Percentiles rank a stretch among this genome's conserved stretches.
These are phyloP conservation scores for Calendula officinalis DNA, from an alignment of 129 eudicot genomes.

Conservation along the genomic window DNA sequence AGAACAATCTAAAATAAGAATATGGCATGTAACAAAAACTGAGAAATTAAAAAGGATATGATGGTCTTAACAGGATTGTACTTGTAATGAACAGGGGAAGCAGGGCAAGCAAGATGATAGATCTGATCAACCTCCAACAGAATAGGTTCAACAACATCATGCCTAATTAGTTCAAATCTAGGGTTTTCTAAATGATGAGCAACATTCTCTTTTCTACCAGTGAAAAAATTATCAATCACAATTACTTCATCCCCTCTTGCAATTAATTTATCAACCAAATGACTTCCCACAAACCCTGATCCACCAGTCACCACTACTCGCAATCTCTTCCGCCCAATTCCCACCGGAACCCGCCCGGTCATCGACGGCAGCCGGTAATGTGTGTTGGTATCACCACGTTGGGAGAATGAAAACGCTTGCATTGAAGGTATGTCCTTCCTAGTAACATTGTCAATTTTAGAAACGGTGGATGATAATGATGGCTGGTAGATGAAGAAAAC, in stretches of 20 bases:
- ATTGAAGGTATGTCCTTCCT: slow-evolving; percentile 20
- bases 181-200: slow-evolving; percentile 63
- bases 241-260: slow-evolving; percentile 80
- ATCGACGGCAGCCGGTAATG: slow-evolving; percentile 3
- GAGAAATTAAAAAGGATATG: slow-evolving; percentile 52
- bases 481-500: slow-evolving; percentile 70
- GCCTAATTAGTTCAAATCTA: slow-evolving; percentile 74
- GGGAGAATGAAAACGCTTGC: slow-evolving; percentile 20
- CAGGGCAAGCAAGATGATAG: slow-evolving; percentile 89
- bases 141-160: slow-evolving; percentile 85
- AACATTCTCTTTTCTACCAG: slow-evolving; percentile 81
- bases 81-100: slow-evolving; percentile 91
- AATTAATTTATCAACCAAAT: slow-evolving; percentile 77
- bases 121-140: slow-evolving; percentile 85
- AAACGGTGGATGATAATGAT: slow-evolving; percentile 37
- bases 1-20: neutral
- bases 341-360: slow-evolving; percentile 59
- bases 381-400: slow-evolving; percentile 9
- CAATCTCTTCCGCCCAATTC: slow-evolving; percentile 55
- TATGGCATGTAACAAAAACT: neutral
- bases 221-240: slow-evolving; percentile 76
- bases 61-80: slow-evolving; percentile 85
- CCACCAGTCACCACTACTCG: slow-evolving; percentile 83
- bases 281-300: slow-evolving; percentile 81
- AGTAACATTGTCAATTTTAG: slow-evolving; percentile 10